A percentile compares a stretch with the other conserved stretches of the same genome.
phyloP scores from a whole-genome alignment of 768 basidiomycete genomes.

The Melanogaster broomeanus region DNA sequence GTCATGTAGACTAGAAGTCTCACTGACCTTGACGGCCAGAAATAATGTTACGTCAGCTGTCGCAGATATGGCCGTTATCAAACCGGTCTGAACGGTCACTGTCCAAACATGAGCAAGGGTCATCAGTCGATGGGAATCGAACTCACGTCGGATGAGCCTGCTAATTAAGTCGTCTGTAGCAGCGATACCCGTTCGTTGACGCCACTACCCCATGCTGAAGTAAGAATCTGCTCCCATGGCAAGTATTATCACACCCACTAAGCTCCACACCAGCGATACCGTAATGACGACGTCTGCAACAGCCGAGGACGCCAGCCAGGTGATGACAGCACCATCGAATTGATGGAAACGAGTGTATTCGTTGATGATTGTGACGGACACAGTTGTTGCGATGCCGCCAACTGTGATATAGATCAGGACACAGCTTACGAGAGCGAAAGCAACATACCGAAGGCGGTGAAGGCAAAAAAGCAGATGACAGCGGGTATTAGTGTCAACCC shows the following conservation, averaged over 20 bases:
- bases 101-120: neutral
- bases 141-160: constrained; percentile 39
- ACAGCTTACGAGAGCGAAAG: neutral
- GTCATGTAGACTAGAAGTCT: too few relatives aligned
- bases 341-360: constrained; percentile 36
- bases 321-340: constrained; percentile 36
- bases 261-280: constrained; percentile 40
- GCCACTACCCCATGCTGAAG: constrained; percentile 29
- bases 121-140: neutral
- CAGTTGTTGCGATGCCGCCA: constrained; percentile 34
- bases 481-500: constrained; percentile 24
- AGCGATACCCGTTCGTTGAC: constrained; percentile 41
- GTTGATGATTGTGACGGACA: constrained; percentile 34
- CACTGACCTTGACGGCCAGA: constrained; percentile 12
- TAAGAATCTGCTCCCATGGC: too few relatives aligned
- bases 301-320: constrained; percentile 43
- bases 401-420: constrained; percentile 16
- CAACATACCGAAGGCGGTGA: neutral
- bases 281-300: constrained; percentile 44
- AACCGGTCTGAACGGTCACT: constrained; percentile 25
- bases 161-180: constrained; percentile 42
- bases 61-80: constrained; percentile 19
- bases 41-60: constrained; percentile 15
- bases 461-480: constrained; percentile 13
- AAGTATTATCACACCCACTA: constrained; percentile 27